Percentiles rank a stretch among this genome's conserved stretches.
These are phyloP conservation scores for Lactarius tabidus DNA, from an alignment of 768 basidiomycete species.

Conservation along the genomic window DNA sequence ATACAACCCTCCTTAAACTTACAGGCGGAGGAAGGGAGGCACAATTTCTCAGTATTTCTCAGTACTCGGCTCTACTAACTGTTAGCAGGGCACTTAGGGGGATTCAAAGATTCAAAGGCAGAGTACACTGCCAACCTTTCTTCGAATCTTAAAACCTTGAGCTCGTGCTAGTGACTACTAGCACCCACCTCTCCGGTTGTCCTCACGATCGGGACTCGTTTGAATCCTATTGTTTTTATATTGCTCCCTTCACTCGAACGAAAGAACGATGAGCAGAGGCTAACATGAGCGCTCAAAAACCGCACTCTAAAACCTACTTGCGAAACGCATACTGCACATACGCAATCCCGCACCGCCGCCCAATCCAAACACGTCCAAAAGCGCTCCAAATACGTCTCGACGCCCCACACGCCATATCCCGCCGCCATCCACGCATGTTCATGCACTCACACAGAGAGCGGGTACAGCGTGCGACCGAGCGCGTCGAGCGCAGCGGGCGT, in stretches of 20 bases:
- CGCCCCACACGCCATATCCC: conserved; percentile 88
- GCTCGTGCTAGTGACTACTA: too few relatives aligned
- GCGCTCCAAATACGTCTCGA: conserved; percentile 76
- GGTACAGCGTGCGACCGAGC: conserved; percentile 58
- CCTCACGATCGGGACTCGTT: neutral
- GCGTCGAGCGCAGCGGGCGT: conserved; percentile 18
- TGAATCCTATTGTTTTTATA: neutral
- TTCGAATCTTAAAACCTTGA: too few relatives aligned
- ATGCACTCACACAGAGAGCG: conserved; percentile 72
- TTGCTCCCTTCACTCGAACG: neutral
- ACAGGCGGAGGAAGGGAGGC: too few relatives aligned
- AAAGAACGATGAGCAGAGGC: neutral
- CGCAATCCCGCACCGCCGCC: conserved; percentile 46
- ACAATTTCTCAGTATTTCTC: too few relatives aligned
- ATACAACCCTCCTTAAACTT: too few relatives aligned
- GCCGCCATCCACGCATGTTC: conserved; percentile 86
- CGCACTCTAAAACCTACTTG: neutral
- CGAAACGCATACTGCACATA: conserved; percentile 23
- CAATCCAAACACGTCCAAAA: conserved; percentile 86
- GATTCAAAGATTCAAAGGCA: too few relatives aligned
- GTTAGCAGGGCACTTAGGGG: too few relatives aligned
- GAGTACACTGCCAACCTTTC: too few relatives aligned
- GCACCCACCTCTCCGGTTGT: too few relatives aligned
- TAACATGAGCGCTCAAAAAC: neutral
- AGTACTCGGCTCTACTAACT: too few relatives aligned